A percentile compares a stretch with the other conserved stretches of the same genome.
These are phyloP conservation scores for Sporothrix inflata DNA, from an alignment of 2,329 filamentous ascomycete species.

Conservation along the genomic window DNA sequence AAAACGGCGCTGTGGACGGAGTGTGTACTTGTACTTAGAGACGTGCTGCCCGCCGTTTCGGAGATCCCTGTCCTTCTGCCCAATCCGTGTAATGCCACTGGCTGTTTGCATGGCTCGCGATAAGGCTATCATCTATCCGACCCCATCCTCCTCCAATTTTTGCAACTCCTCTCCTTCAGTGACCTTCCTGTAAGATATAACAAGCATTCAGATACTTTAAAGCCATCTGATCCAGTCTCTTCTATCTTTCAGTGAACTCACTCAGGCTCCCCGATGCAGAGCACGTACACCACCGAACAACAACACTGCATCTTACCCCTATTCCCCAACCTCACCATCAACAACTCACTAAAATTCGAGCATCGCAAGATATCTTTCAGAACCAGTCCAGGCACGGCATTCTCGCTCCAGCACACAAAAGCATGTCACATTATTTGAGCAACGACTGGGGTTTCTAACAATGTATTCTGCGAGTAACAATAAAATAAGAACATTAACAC, in stretches of 20 bases:
- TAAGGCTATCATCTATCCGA: background rate
- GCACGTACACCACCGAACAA: background rate
- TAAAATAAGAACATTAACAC: background rate
- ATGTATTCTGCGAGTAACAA: background rate
- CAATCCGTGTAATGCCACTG: conserved; percentile 30
- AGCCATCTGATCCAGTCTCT: too few species aligned
- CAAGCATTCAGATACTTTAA: too few species aligned
- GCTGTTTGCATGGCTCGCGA: background rate
- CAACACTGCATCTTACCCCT: background rate
- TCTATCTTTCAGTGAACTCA: too few species aligned
- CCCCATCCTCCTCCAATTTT: background rate
- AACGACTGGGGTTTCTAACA: background rate
- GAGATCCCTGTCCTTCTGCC: background rate
- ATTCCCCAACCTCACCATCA: background rate
- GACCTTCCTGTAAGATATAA: background rate
- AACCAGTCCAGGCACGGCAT: too few species aligned
- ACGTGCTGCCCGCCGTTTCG: conserved; percentile 1
- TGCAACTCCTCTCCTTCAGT: too few species aligned
- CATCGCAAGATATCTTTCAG: background rate
- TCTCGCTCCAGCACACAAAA: background rate
- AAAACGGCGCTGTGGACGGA: background rate
- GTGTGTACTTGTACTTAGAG: too few species aligned
- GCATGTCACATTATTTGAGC: background rate
- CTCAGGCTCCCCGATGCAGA: too few species aligned
- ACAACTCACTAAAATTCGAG: background rate